These are phyloP conservation scores for Rhizopogon vulgaris DNA, from an alignment of 768 basidiomycete genomes.

Conservation along the genomic window DNA sequence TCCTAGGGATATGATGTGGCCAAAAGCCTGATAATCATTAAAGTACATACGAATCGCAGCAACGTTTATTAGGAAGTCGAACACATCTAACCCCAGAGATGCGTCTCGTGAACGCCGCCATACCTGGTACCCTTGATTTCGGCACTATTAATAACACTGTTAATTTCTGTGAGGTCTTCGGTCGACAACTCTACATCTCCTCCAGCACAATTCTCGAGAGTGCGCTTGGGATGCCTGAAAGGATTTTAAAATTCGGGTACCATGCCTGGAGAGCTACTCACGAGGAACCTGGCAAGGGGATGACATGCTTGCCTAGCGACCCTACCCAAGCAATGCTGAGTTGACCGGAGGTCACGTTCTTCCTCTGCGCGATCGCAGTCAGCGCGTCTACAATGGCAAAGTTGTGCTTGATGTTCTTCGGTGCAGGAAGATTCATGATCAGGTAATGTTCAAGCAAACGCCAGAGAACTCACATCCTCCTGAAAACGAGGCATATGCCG, in stretches of 20 bases:
- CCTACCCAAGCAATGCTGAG: conserved; percentile 40
- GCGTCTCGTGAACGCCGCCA: conserved; percentile 6
- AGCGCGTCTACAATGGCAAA: conserved; percentile 38
- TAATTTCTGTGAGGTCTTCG: conserved; percentile 36
- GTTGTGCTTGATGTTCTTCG: conserved; percentile 36
- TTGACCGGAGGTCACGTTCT: conserved; percentile 37
- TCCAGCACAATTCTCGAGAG: conserved; percentile 40
- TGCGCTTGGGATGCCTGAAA: conserved; percentile 29
- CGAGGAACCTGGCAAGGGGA: conserved; percentile 48
- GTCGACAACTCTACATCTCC: conserved; percentile 35
- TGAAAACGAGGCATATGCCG: conserved; percentile 36
- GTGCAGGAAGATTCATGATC: conserved; percentile 2
- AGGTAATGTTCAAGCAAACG: not conserved
- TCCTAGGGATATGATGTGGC: too few species aligned
- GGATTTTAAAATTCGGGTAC: not conserved
- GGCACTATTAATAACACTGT: conserved; percentile 27
- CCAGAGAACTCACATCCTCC: conserved; percentile 28
- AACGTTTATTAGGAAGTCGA: not conserved
- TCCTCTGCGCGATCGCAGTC: conserved; percentile 33
- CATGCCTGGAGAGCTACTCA: conserved; percentile 15
- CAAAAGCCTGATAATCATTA: not conserved
- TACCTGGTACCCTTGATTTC: conserved; percentile 38
- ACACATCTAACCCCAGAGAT: conserved; percentile 28
- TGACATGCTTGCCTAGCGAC: conserved; percentile 33
- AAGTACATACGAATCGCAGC: not conserved